Evolutionary conservation across 2,329 filamentous ascomycete genomes (phyloP).

Genomic region (Drechslerella dactyloides): DNA sequence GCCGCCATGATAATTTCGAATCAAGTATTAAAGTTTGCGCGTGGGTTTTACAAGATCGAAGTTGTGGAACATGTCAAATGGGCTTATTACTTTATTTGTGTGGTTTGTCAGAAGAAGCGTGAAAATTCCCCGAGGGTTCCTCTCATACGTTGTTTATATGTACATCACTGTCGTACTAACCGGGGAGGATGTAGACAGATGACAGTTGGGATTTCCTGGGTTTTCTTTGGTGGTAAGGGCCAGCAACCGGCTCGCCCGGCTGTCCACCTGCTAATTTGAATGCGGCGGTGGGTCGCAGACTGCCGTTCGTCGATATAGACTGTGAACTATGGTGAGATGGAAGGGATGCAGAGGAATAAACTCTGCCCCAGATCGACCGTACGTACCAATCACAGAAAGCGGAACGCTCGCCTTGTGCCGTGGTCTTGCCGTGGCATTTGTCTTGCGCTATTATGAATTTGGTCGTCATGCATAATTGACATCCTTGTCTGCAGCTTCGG

Average conservation of each 20-base stretch:
- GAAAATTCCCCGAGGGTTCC: slow-evolving; percentile 43
- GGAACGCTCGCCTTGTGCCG: slow-evolving; percentile 16
- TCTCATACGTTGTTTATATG: not conserved
- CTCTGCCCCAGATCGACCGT: slow-evolving; percentile 15
- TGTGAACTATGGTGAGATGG: not conserved
- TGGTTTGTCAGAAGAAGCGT: slow-evolving; percentile 2
- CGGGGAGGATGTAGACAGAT: slow-evolving; percentile 17
- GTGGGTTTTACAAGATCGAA: slow-evolving; percentile 50
- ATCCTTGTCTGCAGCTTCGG: too few relatives aligned
- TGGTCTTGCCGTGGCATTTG: slow-evolving; percentile 6
- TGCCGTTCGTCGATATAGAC: slow-evolving; percentile 12
- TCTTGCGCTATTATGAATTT: slow-evolving; percentile 42
- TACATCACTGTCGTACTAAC: slow-evolving; percentile 28
- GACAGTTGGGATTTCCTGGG: slow-evolving; percentile 34
- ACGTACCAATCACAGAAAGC: slow-evolving; percentile 28
- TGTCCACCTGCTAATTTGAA: not conserved
- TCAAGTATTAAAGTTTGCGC: slow-evolving; percentile 40
- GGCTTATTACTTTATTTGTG: slow-evolving; percentile 11
- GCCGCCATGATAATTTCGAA: slow-evolving; percentile 30
- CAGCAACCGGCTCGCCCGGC: slow-evolving; percentile 10
- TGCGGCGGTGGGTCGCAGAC: slow-evolving; percentile 1
- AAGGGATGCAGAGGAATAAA: slow-evolving; percentile 29
- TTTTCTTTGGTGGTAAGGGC: slow-evolving; percentile 15
- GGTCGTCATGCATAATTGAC: slow-evolving; percentile 44
- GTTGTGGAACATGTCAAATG: slow-evolving; percentile 50